phyloP scores from a whole-genome alignment of 2,329 filamentous ascomycete genomes.

The Septoria petroselini region DNA sequence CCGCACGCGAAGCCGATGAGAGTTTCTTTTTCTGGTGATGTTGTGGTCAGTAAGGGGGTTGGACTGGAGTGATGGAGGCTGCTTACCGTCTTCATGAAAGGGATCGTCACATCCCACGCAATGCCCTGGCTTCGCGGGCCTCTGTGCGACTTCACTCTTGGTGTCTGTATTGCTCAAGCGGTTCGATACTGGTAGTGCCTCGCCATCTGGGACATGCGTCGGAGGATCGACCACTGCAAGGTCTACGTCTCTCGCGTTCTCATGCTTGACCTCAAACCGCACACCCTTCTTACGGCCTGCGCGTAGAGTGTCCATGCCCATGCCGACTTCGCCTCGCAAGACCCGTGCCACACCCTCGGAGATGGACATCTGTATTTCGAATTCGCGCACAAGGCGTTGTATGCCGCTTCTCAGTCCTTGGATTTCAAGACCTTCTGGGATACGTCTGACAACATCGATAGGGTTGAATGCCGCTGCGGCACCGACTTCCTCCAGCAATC shows the following conservation, averaged over 20 bases:
- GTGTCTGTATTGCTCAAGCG: conserved; percentile 24
- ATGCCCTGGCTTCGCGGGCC: conserved; percentile 37
- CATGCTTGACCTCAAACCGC: conserved; percentile 71
- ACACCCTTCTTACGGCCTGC: conserved; percentile 79
- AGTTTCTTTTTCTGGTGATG: conserved; percentile 59
- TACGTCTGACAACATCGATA: conserved; percentile 81
- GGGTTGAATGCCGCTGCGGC: conserved; percentile 76
- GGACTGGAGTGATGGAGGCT: conserved; percentile 1
- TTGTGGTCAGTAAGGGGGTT: not conserved
- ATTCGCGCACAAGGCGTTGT: conserved; percentile 87
- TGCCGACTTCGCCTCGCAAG: conserved; percentile 78
- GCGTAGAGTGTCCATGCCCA: conserved; percentile 76
- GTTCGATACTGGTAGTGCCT: conserved; percentile 26
- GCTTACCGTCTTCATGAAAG: conserved; percentile 41
- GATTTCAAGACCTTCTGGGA: conserved; percentile 90
- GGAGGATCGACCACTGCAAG: conserved; percentile 35
- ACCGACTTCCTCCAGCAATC: conserved; percentile 86
- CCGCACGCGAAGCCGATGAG: conserved; percentile 78
- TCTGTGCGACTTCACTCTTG: conserved; percentile 17
- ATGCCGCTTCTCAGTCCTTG: conserved; percentile 85
- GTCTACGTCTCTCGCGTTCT: conserved; percentile 33
- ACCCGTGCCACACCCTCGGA: conserved; percentile 85
- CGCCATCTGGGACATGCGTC: conserved; percentile 28
- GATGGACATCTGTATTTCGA: conserved; percentile 92
- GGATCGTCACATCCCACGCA: conserved; percentile 41